Evolutionary conservation across 148 eudicot species (phyloP), one percentile per base, ranked within the genome.

Genomic region (Rhododendron griersonianum): DNA sequence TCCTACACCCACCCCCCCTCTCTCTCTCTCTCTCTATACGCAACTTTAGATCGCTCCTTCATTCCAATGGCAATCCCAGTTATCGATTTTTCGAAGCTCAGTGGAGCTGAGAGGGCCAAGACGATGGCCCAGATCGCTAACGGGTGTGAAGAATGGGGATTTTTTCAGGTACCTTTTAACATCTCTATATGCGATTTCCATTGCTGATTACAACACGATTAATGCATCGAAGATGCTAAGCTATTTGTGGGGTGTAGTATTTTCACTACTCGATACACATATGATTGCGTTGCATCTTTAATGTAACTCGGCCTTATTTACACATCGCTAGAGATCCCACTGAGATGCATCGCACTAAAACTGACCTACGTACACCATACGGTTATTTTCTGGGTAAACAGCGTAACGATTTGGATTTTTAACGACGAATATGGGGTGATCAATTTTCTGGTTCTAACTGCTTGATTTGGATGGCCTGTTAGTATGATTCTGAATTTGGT

Each of bases 61-160:
- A 59, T 55, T n/a, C 51, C 90, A 86, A 96, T 96, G 99, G 98
- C 89, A 3, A 93, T 95, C 86, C 99, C 99, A 0, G 99, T 96
- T 55, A 95, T 95, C 77, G 98, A 96, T 87, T 93, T 96, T 90
- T 96, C 98, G 5, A 96, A 93, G 93, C 94, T 95, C 63, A 45
- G 91, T 84, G 98, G 99, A 28, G 94, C 93, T 69, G 95, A 92
- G 76, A 95, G 98, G 88, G 94, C 94, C 78, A 87, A 91, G 28
- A 92, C 94, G 67, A 81, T 95, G 93, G 93, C 98, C 82, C 86
- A 92, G 85, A 89, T 96, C 88, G 98, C 95, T 78, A 89, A 85
- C 25, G 91, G 98, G 23, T 96, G 99, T 44, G 89, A 94, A 86
- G 92, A 96, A 87, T 96, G 98, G 98, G 99, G 99, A 74, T 96